Evolutionary conservation across 345 rosid species (phyloP).

Genomic region (Linum lewisii): DNA sequence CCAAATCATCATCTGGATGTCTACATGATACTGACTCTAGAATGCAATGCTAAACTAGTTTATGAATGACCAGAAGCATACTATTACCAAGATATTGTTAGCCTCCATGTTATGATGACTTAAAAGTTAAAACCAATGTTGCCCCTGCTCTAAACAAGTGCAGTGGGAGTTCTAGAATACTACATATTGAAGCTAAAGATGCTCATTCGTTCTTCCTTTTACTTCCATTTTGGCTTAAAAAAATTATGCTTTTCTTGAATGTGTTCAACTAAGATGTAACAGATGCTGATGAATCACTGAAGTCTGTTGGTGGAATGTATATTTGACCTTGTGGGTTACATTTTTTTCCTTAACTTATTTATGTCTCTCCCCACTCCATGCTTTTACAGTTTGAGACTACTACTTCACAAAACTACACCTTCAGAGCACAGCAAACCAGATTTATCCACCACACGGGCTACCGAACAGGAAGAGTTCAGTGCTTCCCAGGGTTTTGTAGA

Average conservation of each 20-base stretch:
- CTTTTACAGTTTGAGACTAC: constrained; percentile 70
- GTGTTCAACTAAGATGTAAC: no score
- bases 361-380: neutral
- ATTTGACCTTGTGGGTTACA: constrained; percentile 4
- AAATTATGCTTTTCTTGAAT: no score
- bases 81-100: no score
- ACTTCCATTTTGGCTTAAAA: no score
- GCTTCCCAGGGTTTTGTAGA: constrained; percentile 52
- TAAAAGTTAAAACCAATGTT: no score
- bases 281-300: no score
- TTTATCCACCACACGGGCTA: constrained; percentile 30
- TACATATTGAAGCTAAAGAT: no score
- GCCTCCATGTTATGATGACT: no score
- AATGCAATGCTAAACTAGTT: neutral
- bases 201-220: no score
- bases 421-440: constrained; percentile 44
- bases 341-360: neutral
- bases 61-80: no score
- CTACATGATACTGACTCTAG: neutral
- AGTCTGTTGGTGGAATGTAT: neutral
- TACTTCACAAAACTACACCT: constrained; percentile 46
- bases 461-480: constrained; percentile 48
- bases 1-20: neutral
- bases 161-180: no score
- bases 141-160: no score